Base-by-base conservation (phyloP, 345 rosid genomes). In the Tarenaya hassleriana region DNA sequence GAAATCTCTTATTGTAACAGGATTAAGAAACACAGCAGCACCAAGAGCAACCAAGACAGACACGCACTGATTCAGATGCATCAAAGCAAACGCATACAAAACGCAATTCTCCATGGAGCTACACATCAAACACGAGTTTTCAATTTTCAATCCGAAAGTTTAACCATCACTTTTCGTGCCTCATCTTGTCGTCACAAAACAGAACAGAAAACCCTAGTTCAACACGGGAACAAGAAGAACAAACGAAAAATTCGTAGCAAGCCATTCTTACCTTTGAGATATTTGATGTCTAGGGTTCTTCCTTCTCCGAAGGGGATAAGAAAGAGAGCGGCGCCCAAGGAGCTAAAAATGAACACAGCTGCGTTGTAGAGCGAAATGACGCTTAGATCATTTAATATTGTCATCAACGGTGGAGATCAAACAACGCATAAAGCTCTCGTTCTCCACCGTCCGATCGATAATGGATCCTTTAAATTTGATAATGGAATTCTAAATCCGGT, bases 241-340 rank as follows among this genome's bases (percentile, higher is more conserved):
- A 5, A 35, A 17, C 0, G 21, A 44, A 24, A 33, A 0, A 5
- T 3, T 29, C 35, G 4, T n/a, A n/a, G n/a, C n/a, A n/a, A 64
- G 10, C 38, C 47, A 0, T 1, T 14, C 16, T 41, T 53, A 66
- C 70, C 65, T 59, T 66, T n/a, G n/a, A n/a, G 55, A 0, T 13
- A 32, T n/a, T 66, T 15, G 60, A 64, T 44, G 35, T n/a, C 61
- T 59, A 59, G 70, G 65, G 47, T 47, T 66, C 70, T 60, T 66
- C 47, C 16, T 52, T 48, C 46, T 64, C 3, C 40, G 56, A 66
- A 47, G 54, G 31, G 64, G 57, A 44, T 51, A 64, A 58, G 55
- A 66, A 54, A 18, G 47, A 29, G 16, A 37, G 51, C 33, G 9
- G 1, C 9, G 10, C 7, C 7, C 9, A 33, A 11, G 35, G 3